These are phyloP conservation scores for Gleditsia sinensis DNA, from an alignment of 306 rosid species.

Conservation along the genomic window DNA sequence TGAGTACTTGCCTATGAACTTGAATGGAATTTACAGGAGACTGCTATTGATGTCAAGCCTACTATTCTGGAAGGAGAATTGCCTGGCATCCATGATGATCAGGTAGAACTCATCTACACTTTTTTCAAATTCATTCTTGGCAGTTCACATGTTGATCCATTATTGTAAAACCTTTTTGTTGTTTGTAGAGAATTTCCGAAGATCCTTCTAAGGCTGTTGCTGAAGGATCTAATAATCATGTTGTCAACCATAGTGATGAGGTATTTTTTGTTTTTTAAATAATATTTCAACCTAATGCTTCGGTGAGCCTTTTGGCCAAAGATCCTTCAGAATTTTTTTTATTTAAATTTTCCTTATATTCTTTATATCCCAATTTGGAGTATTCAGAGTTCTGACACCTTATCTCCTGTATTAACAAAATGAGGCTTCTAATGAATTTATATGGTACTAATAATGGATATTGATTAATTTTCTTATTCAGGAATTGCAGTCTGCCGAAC, in stretches of 20 bases:
- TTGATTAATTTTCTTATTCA: constrained; percentile 36
- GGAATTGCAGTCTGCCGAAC: constrained; percentile 61
- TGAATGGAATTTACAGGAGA: constrained; percentile 61
- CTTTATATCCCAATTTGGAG: neutral
- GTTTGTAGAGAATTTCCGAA: constrained; percentile 62
- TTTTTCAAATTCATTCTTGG: constrained; percentile 27
- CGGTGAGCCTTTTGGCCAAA: too few species aligned
- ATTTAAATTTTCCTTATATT: neutral
- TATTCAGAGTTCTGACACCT: neutral
- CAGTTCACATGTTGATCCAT: constrained; percentile 27
- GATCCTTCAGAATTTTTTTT: neutral
- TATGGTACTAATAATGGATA: constrained; percentile 2
- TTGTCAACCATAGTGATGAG: constrained; percentile 57
- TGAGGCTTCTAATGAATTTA: constrained; percentile 13
- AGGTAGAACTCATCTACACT: constrained; percentile 43
- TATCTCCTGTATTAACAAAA: constrained; percentile 13
- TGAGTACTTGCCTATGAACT: constrained; percentile 22
- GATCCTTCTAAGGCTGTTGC: constrained; percentile 51
- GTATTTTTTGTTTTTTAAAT: constrained; percentile 37
- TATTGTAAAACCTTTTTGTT: constrained; percentile 26
- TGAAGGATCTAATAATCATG: constrained; percentile 57
- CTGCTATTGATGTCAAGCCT: constrained; percentile 77
- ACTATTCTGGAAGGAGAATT: constrained; percentile 54
- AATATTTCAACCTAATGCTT: neutral
- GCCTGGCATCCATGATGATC: constrained; percentile 58